phyloP scores from a whole-genome alignment of 116 monocot species.

The Papilionanthe hybrid region DNA sequence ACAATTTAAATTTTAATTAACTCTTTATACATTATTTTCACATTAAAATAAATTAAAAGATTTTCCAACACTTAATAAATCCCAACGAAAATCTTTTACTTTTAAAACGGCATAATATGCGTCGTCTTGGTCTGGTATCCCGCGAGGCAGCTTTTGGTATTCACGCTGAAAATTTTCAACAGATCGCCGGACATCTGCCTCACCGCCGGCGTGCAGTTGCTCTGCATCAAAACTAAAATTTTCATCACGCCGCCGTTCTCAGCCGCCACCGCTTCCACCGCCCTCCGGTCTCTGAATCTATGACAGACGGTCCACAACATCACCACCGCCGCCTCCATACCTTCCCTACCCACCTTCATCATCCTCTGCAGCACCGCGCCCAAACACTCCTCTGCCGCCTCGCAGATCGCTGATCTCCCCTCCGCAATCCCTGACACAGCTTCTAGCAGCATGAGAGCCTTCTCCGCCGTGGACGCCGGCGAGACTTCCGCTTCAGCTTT shows the following conservation, averaged over 20 bases:
- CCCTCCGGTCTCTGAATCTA: conserved; percentile 5
- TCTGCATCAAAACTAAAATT: conserved; percentile 42
- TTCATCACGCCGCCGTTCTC: conserved; percentile 22
- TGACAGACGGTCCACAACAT: conserved; percentile 38
- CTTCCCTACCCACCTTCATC: conserved; percentile 67
- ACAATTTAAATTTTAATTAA: too few relatives aligned
- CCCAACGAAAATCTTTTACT: too few relatives aligned
- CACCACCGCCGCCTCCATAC: conserved; percentile 52
- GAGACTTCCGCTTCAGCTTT: not conserved
- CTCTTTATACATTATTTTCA: too few relatives aligned
- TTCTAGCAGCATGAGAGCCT: conserved; percentile 46
- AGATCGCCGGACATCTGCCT: conserved; percentile 39
- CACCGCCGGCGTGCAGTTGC: conserved; percentile 34
- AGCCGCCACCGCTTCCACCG: conserved; percentile 22
- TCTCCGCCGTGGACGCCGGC: conserved; percentile 25
- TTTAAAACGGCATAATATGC: conserved; percentile 39
- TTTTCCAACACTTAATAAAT: too few relatives aligned
- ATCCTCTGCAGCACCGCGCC: conserved; percentile 39
- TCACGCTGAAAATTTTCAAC: conserved; percentile 19
- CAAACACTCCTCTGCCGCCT: conserved; percentile 22
- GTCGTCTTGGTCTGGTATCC: conserved; percentile 38
- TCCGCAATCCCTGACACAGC: conserved; percentile 39
- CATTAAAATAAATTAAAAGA: too few relatives aligned
- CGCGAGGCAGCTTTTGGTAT: conserved; percentile 11
- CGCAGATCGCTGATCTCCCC: conserved; percentile 47